Conservation (phyloP, 441 rosid genomes). For the Iberis amara region DNA sequence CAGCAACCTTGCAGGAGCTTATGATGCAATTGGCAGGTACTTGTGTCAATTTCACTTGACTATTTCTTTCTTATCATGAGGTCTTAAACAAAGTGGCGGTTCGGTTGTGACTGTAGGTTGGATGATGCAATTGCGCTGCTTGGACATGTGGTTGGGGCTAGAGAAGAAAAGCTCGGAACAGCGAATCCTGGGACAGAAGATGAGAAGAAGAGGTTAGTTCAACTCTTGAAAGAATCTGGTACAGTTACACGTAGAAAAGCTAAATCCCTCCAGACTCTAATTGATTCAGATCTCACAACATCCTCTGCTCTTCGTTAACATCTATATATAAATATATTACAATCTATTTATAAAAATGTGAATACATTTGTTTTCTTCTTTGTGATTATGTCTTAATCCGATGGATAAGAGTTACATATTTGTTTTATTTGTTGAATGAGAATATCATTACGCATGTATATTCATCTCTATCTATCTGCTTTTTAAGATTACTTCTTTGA, state of each 20-base stretch:
- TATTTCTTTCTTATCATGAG: neutral
- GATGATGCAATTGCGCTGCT: conserved; percentile 74
- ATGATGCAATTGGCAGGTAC: conserved; percentile 67
- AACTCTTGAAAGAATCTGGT: conserved; percentile 75
- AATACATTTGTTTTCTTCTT: conserved; percentile 13
- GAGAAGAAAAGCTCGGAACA: conserved; percentile 92
- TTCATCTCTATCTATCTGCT: too few species aligned
- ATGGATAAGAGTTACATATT: conserved; percentile 12
- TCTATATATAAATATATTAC: neutral
- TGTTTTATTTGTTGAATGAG: conserved; percentile 20
- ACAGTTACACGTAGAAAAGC: conserved; percentile 63
- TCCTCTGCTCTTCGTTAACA: conserved; percentile 23
- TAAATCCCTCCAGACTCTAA: conserved; percentile 71
- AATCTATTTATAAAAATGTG: conserved; percentile 15
- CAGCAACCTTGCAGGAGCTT: conserved; percentile 65
- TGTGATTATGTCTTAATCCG: conserved; percentile 12
- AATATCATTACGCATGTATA: conserved; percentile 12
- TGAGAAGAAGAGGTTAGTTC: conserved; percentile 78
- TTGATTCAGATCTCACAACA: conserved; percentile 41
- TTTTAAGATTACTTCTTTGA: too few species aligned
- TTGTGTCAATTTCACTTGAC: conserved; percentile 19
- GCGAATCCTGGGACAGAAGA: conserved; percentile 83
- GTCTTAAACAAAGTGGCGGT: neutral
- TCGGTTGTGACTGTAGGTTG: conserved; percentile 45
- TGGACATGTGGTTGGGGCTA: conserved; percentile 62